Evolutionary conservation across 2,329 filamentous ascomycete genomes (phyloP), one percentile per base, ranked within the genome.

Genomic region (Penicillium capsulatum): DNA sequence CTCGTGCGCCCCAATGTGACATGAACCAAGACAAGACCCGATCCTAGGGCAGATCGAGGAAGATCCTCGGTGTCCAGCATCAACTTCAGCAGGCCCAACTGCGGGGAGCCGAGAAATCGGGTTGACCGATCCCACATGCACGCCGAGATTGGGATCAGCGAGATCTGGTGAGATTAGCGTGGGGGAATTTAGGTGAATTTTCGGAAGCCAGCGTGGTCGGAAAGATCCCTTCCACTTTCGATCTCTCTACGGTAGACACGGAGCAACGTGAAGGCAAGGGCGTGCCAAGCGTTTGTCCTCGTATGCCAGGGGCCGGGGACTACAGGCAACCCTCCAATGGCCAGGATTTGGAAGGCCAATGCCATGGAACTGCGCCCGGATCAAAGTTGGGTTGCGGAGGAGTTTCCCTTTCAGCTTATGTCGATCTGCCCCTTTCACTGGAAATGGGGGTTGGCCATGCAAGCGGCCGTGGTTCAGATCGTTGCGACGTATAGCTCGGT

Each of bases 111-210:
- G 28, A 37, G 13, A 17, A 30, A 27, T 10, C 27, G 10, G 17
- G 13, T 10, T 15, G 11, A 37, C 16, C 15, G 27, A 17, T 24
- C 27, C 36, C 24, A 39, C n/a, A 27, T 13, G 26, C 15, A 10
- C 27, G 22, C 30, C 16, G 34, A 47, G 28, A 53, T 49, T 49
- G 24, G 24, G 50, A 51, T 52, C 49, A 38, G 17, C 45, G 27
- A 27, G 41, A 47, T 51, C 40, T 42, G 14, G 27, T 22, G 29
- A 31, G 36, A 36, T 39, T 34, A 26, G 35, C 29, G 32, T 34
- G 40, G 44, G n/a, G 24, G 41, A 40, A 22, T 35, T 41, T 13
- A 10, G 11, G 41, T 42, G 31, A 38, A 30, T 31, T 38, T 32
- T 13, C 36, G 20, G 27, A 26, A n/a, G 13, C 19, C 19, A 22